Evolutionary conservation across 805 yeast species (phyloP).

Genomic region (Wickerhamomyces hampshirensis): DNA sequence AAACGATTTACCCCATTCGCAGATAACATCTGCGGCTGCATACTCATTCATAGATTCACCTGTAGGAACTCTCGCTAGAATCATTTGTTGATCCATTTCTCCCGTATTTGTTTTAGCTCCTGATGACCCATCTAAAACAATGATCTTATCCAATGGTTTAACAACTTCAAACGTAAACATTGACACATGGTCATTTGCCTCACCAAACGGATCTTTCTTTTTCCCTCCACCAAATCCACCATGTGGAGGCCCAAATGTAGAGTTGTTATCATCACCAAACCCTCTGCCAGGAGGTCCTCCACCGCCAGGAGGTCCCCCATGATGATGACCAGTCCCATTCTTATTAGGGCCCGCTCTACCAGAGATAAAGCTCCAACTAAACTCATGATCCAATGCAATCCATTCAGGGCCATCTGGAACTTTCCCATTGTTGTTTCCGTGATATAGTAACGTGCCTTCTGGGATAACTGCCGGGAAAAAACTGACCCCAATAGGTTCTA

Average conservation of each 20-base stretch:
- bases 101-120: conserved; percentile 57
- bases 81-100: conserved; percentile 54
- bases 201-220: neutral
- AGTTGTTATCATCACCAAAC: neutral
- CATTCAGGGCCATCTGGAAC: conserved; percentile 51
- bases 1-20: conserved; percentile 45
- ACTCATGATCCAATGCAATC: conserved; percentile 62
- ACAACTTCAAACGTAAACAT: conserved; percentile 44
- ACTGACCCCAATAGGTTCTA: conserved; percentile 53
- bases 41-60: conserved; percentile 35
- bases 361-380: conserved; percentile 46
- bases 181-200: conserved; percentile 13
- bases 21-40: conserved; percentile 43
- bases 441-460: conserved; percentile 53
- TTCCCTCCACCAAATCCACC: conserved; percentile 2
- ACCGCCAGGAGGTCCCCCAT: conserved; percentile 1
- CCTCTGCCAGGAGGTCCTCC: conserved; percentile 5
- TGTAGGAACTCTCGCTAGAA: conserved; percentile 33
- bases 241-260: conserved; percentile 8
- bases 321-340: conserved; percentile 5
- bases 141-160: conserved; percentile 43
- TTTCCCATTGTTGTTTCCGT: conserved; percentile 37
- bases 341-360: conserved; percentile 15
- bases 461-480: conserved; percentile 59
- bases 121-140: conserved; percentile 62